These are phyloP conservation scores for Ephemerocybe angulata DNA, from an alignment of 768 basidiomycete species.

Conservation along the genomic window DNA sequence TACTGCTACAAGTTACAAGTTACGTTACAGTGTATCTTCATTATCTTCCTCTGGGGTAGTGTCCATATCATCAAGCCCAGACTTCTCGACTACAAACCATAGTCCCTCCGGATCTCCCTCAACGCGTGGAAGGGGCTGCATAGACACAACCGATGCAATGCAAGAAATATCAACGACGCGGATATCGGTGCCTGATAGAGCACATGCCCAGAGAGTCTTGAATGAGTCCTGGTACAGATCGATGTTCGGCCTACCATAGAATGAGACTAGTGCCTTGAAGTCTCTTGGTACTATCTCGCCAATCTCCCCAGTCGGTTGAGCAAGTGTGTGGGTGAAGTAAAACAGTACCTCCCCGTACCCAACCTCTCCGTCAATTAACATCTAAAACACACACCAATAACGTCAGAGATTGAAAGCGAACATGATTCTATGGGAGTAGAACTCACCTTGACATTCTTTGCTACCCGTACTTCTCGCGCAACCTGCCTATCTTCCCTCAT, in stretches of 20 bases:
- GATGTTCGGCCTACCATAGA: background rate
- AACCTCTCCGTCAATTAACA: background rate
- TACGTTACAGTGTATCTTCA: too few species aligned
- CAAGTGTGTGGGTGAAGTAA: background rate
- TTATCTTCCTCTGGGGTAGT: too few species aligned
- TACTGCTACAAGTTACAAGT: too few species aligned
- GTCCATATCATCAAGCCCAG: constrained; percentile 5
- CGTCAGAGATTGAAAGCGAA: background rate
- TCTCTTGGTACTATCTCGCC: background rate
- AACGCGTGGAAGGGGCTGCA: constrained; percentile 3
- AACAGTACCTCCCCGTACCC: background rate
- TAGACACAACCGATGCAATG: constrained; percentile 6
- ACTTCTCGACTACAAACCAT: constrained; percentile 10
- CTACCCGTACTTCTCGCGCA: too few species aligned
- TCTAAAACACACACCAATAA: background rate
- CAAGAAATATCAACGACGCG: background rate
- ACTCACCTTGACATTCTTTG: constrained; percentile 2
- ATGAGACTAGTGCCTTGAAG: background rate
- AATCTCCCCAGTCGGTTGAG: background rate
- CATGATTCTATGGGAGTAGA: background rate
- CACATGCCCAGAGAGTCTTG: background rate
- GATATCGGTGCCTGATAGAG: background rate
- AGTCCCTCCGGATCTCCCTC: background rate
- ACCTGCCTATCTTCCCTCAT: background rate
- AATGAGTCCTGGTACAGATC: background rate